Evolutionary conservation across 495 filamentous ascomycete species (phyloP).

Genomic region (Aspergillus steynii): DNA sequence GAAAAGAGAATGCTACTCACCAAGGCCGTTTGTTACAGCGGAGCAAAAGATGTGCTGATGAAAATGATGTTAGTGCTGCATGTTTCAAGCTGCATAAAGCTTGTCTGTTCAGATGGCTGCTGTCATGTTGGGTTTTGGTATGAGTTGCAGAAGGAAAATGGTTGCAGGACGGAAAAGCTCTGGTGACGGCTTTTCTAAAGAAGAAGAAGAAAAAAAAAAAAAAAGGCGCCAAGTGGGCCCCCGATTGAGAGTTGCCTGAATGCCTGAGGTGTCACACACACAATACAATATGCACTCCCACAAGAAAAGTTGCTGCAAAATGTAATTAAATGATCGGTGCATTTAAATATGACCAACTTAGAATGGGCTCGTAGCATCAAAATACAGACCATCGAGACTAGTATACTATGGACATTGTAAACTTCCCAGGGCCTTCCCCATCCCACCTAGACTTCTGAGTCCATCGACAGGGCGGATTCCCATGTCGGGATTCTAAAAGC

Average conservation of each 20-base stretch:
- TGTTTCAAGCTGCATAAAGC: constrained; percentile 8
- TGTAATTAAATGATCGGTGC: too few species aligned
- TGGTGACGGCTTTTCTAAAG: neutral
- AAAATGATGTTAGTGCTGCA: neutral
- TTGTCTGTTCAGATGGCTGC: neutral
- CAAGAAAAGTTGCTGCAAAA: too few species aligned
- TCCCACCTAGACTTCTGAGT: too few species aligned
- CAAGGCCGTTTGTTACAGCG: neutral
- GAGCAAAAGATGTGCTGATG: neutral
- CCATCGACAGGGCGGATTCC: neutral
- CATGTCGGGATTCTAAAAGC: neutral
- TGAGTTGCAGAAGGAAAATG: neutral
- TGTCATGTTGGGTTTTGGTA: neutral
- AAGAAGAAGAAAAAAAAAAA: constrained; percentile 6
- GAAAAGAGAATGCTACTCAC: neutral
- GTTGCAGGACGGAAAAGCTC: neutral
- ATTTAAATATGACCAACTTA: too few species aligned
- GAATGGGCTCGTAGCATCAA: too few species aligned
- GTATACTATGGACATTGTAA: too few species aligned
- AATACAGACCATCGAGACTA: too few species aligned
- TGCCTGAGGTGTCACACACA: neutral
- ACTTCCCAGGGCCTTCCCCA: too few species aligned
- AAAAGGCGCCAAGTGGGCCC: neutral
- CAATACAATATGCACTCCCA: too few species aligned
- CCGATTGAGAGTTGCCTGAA: neutral